Evolutionary conservation across 805 yeast species (phyloP).

Genomic region (Metschnikowia rubicola): DNA sequence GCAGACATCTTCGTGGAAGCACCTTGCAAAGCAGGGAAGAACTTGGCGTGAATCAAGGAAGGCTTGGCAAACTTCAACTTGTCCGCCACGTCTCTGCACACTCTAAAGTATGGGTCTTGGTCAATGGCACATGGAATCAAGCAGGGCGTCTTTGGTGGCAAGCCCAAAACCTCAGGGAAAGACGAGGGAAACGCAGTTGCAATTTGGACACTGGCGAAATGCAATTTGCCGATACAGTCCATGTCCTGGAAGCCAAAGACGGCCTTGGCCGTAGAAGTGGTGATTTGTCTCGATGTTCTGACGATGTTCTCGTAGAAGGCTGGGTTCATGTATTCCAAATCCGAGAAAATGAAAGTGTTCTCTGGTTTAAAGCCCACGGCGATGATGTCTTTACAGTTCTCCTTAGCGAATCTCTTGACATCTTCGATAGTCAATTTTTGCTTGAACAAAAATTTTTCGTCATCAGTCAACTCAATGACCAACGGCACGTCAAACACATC

Average conservation of each 20-base stretch:
- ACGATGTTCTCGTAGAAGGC: slow-evolving; percentile 93
- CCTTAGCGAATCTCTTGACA: slow-evolving; percentile 73
- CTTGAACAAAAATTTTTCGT: slow-evolving; percentile 94
- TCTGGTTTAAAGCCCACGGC: slow-evolving; percentile 93
- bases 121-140: slow-evolving; percentile 98
- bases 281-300: slow-evolving; percentile 87
- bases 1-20: slow-evolving; percentile 97
- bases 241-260: slow-evolving; percentile 95
- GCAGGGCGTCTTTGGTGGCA: slow-evolving; percentile 88
- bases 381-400: slow-evolving; percentile 89
- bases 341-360: slow-evolving; percentile 93
- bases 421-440: slow-evolving; percentile 85
- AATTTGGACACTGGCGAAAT: slow-evolving; percentile 94
- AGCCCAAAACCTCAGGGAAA: slow-evolving; percentile 87
- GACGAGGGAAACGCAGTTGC: slow-evolving; percentile 95
- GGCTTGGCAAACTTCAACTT: slow-evolving; percentile 90
- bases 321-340: slow-evolving; percentile 88
- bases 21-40: slow-evolving; percentile 98
- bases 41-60: slow-evolving; percentile 85
- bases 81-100: slow-evolving; percentile 95
- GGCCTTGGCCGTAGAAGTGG: slow-evolving; percentile 94
- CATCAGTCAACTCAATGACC: slow-evolving; percentile 92
- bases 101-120: slow-evolving; percentile 97
- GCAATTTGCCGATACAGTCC: slow-evolving; percentile 91
- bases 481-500: slow-evolving; percentile 96